These are phyloP conservation scores for Aspergillus viridinutans DNA, from an alignment of 2,329 filamentous ascomycete species.

Conservation along the genomic window DNA sequence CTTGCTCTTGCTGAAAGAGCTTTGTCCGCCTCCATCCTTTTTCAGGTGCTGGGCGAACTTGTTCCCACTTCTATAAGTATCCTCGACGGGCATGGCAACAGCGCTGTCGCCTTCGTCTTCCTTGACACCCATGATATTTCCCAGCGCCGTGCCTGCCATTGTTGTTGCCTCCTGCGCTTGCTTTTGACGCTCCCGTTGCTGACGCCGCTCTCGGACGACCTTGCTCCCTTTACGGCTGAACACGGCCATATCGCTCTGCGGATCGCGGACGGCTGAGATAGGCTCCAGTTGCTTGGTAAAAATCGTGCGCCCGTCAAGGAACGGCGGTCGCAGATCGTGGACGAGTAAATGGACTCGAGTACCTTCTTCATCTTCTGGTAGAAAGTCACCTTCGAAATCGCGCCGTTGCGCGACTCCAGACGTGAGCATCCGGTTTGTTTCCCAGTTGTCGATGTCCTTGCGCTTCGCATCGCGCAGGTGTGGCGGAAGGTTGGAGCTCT, in stretches of 20 bases:
- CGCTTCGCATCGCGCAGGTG: conserved; percentile 57
- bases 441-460: conserved; percentile 95
- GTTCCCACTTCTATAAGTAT: conserved; percentile 60
- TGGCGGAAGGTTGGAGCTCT: conserved; percentile 33
- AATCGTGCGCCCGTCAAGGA: conserved; percentile 88
- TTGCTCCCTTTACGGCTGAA: conserved; percentile 93
- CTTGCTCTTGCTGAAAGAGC: conserved; percentile 90
- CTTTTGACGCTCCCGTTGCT: conserved; percentile 87
- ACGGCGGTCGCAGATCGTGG: conserved; percentile 89
- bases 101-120: conserved; percentile 87
- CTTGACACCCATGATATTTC: conserved; percentile 93
- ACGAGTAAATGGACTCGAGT: conserved; percentile 87
- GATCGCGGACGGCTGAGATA: conserved; percentile 84
- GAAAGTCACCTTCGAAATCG: conserved; percentile 76
- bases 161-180: conserved; percentile 95
- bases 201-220: conserved; percentile 84
- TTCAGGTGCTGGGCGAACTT: conserved; percentile 93
- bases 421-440: conserved; percentile 96
- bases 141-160: conserved; percentile 82
- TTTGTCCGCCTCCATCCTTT: conserved; percentile 73
- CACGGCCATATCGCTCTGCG: conserved; percentile 97
- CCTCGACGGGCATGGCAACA: conserved; percentile 68
- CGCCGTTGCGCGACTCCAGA: conserved; percentile 90
- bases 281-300: conserved; percentile 98
- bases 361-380: conserved; percentile 77